phyloP scores from a whole-genome alignment of 2,329 filamentous ascomycete genomes.

The Colletotrichum neosansevieriae region DNA sequence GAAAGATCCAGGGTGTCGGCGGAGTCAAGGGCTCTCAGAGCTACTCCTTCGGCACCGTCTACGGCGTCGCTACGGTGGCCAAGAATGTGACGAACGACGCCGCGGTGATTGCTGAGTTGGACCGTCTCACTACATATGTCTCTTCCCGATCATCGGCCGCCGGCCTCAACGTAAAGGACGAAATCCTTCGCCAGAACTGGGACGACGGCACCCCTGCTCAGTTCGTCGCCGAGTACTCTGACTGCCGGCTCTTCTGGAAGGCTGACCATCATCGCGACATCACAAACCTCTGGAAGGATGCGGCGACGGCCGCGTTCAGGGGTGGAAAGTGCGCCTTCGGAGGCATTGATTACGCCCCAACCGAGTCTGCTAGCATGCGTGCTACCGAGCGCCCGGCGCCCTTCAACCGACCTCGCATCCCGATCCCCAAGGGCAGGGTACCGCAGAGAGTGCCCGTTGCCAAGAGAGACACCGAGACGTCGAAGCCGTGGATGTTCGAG shows the following conservation, averaged over 20 bases:
- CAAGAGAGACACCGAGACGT: background rate
- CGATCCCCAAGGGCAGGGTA: background rate
- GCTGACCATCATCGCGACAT: conserved; percentile 60
- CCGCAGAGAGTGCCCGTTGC: conserved; percentile 1
- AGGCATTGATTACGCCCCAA: conserved; percentile 6
- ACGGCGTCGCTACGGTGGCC: conserved; percentile 43
- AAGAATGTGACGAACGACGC: conserved; percentile 45
- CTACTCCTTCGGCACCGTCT: conserved; percentile 48
- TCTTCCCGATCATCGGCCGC: conserved; percentile 48
- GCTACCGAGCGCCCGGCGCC: background rate
- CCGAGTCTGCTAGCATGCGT: background rate
- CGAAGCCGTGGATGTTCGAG: background rate
- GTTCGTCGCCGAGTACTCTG: conserved; percentile 60
- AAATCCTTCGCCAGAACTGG: conserved; percentile 52
- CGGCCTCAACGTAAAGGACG: conserved; percentile 54
- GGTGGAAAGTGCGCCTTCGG: conserved; percentile 52
- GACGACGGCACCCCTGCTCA: conserved; percentile 59
- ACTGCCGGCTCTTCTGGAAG: conserved; percentile 65
- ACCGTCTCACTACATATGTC: conserved; percentile 48
- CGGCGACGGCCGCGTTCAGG: conserved; percentile 54
- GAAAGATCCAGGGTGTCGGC: conserved; percentile 59
- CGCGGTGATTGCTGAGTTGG: conserved; percentile 43
- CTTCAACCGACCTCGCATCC: background rate
- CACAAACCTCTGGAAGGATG: conserved; percentile 60
- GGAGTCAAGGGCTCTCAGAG: conserved; percentile 58